Base-by-base conservation (phyloP, 768 basidiomycete species). In the Trametes meyenii region DNA sequence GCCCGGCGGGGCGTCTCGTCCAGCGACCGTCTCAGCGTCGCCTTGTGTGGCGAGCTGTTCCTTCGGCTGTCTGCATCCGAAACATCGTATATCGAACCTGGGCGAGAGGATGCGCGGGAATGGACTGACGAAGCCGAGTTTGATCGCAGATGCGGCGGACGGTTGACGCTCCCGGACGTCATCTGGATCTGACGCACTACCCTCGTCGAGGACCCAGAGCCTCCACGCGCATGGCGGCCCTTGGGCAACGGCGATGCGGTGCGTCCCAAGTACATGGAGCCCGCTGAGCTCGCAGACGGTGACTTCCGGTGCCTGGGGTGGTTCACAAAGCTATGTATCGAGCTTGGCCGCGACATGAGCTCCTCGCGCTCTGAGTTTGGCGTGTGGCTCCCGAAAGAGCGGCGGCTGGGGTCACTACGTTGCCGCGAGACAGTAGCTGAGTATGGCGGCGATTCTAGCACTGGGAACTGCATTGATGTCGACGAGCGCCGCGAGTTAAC, bases 281-380 rank as follows among this genome's bases (percentile, higher is more conserved):
- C 86, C 6, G 85, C 81, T 3, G 93, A 95, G 74, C 88, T 87
- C 44, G 84, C 81, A 7, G 93, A 89, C 1, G 92, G 87, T 6
- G 88, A 88, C 76, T 90, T 88, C 43, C 85, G 79, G 73, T 92
- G 87, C 48, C 85, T 79, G 43, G 75, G 81, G 64, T 83, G 84
- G 55, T 61, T 72, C 12, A 83, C 83, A 71, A 89, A 82, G 66
- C 92, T 95, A n/a, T 82, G 86, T n/a, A 92, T 80, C 0, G 94
- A 95, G 0, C 90, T 91, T 1, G 94, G 92, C 24, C 93, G 78
- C 0, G 93, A 96, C 17, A 86, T 80, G 69, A 83, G 79, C 11
- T 91, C 91, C 13, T 89, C 91, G 48, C 82, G 80, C 66, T 97
- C 95, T 29, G 93, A 94, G 53, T 90, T 94, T 0, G 94, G 95